phyloP scores from a whole-genome alignment of 2,329 filamentous ascomycete genomes.

The Colletotrichum sp. region DNA sequence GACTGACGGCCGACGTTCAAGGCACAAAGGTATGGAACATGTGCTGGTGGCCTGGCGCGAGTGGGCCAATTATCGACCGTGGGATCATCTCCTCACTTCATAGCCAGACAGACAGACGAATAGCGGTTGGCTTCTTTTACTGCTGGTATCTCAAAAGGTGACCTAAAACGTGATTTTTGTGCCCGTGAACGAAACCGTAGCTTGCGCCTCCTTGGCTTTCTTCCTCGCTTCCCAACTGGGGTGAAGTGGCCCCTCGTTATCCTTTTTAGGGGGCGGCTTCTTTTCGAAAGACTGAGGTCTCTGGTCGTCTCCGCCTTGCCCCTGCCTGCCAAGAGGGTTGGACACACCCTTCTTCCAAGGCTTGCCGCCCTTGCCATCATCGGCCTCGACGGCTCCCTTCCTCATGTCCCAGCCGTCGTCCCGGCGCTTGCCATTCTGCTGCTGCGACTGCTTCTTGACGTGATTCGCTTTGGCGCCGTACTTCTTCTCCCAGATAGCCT shows the following conservation, averaged over 20 bases:
- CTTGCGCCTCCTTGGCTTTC: slow-evolving; percentile 62
- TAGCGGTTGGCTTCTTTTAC: neutral
- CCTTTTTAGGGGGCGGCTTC: slow-evolving; percentile 42
- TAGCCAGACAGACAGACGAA: neutral
- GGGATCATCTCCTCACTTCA: neutral
- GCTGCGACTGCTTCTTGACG: slow-evolving; percentile 45
- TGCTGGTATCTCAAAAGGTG: neutral
- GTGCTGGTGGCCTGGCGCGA: neutral
- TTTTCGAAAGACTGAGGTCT: slow-evolving; percentile 33
- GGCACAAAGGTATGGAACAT: neutral
- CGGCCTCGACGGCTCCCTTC: slow-evolving; percentile 60
- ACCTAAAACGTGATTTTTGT: slow-evolving; percentile 51
- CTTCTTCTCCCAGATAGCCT: slow-evolving; percentile 82
- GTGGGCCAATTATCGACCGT: neutral
- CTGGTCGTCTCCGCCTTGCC: slow-evolving; percentile 20
- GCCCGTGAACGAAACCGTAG: slow-evolving; percentile 58
- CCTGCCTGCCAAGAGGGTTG: slow-evolving; percentile 34
- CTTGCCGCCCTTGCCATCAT: slow-evolving; percentile 47
- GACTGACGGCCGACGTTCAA: neutral
- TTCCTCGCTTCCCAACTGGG: slow-evolving; percentile 70
- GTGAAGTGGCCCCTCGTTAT: slow-evolving; percentile 62
- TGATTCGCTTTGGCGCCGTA: slow-evolving; percentile 76
- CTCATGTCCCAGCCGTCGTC: slow-evolving; percentile 64
- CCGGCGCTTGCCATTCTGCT: slow-evolving; percentile 35
- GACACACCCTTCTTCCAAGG: slow-evolving; percentile 61